These are phyloP conservation scores for Funneliformis caledonium DNA, from an alignment of 371 early-diverging fungal genomes.

Conservation along the genomic window DNA sequence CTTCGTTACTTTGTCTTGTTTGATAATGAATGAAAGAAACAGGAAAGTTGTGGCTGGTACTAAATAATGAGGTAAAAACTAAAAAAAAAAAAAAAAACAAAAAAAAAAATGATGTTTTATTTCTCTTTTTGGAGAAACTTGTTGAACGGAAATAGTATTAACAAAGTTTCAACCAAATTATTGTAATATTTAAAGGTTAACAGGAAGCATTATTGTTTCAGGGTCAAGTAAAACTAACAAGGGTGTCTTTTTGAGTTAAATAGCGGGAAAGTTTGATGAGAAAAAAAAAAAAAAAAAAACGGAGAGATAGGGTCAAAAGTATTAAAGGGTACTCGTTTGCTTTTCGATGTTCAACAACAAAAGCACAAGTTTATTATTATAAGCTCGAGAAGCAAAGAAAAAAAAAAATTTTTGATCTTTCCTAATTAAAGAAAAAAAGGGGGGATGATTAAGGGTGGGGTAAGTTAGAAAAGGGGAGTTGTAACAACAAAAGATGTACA, in stretches of 20 bases:
- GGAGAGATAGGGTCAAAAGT: not conserved
- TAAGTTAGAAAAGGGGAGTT: not conserved
- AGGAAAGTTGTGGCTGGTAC: slow-evolving; percentile 16
- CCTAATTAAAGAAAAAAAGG: not conserved
- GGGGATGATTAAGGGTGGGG: not conserved
- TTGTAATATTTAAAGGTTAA: slow-evolving; percentile 6
- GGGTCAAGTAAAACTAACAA: not conserved
- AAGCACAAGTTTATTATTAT: not conserved
- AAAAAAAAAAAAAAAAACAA: not conserved
- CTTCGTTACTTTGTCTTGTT: not conserved
- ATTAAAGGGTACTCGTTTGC: slow-evolving; percentile 16
- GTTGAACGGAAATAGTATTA: slow-evolving; percentile 9
- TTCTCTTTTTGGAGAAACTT: not conserved
- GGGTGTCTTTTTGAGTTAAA: not conserved
- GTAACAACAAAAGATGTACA: not conserved
- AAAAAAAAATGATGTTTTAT: not conserved
- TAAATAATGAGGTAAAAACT: not conserved
- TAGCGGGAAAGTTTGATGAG: not conserved
- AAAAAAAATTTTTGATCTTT: not conserved
- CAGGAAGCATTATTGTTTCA: slow-evolving; percentile 27
- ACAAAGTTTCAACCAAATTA: slow-evolving; percentile 17
- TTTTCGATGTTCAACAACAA: slow-evolving; percentile 37
- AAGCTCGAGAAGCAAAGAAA: slow-evolving; percentile 5
- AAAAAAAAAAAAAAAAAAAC: not conserved
- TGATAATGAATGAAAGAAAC: slow-evolving; percentile 4